Evolutionary conservation across 192 early-diverging fungal genomes (phyloP).

Genomic region (Cladochytrium replicatum): DNA sequence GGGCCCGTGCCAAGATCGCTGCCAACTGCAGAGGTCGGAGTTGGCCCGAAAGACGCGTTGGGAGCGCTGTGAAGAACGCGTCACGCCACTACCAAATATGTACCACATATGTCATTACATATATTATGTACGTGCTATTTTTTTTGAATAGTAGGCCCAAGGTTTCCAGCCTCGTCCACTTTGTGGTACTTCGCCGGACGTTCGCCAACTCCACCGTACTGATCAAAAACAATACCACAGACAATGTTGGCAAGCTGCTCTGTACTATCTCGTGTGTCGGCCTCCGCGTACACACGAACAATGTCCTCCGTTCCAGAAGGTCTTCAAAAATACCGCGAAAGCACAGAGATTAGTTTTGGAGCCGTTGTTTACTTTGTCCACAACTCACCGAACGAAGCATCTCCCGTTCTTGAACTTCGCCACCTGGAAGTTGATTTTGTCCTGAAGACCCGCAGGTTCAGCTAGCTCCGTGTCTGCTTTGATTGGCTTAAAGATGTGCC

Average conservation of each 20-base stretch:
- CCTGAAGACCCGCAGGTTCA: slow-evolving; percentile 81
- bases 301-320: slow-evolving; percentile 99
- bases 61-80: no score
- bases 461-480: slow-evolving; percentile 91
- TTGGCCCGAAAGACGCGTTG: no score
- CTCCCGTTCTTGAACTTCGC: slow-evolving; percentile 77
- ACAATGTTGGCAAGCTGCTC: slow-evolving; percentile 81
- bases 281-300: slow-evolving; percentile 98
- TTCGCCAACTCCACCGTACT: slow-evolving; percentile 81
- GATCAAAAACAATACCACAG: slow-evolving; percentile 86
- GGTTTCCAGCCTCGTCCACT: slow-evolving; percentile 5
- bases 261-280: slow-evolving; percentile 79
- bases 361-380: background rate
- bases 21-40: no score
- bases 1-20: no score
- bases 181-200: slow-evolving; percentile 47
- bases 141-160: no score
- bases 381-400: slow-evolving; percentile 77
- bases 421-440: slow-evolving; percentile 69
- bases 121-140: no score
- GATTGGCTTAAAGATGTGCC: slow-evolving; percentile 85
- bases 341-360: background rate
- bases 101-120: no score
- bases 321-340: slow-evolving; percentile 21
- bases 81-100: no score